These are phyloP conservation scores for Cardamine chenopodiifolia DNA, from an alignment of 345 rosid genomes.

Conservation along the genomic window DNA sequence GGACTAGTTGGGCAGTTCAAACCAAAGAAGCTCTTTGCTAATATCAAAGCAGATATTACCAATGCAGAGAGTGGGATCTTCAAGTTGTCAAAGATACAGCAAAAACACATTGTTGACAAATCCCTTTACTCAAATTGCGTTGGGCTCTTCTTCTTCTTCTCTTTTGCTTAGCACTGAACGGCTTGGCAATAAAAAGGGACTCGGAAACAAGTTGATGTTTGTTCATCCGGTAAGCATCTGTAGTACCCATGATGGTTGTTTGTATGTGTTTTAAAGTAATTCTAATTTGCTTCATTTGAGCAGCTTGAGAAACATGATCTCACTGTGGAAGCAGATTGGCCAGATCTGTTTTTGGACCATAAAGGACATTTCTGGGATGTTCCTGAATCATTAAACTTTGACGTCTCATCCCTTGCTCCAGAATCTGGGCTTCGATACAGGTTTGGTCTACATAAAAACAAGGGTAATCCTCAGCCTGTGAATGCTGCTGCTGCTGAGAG, in stretches of 20 bases:
- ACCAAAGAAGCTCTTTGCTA: constrained; percentile 70
- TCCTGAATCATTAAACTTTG: constrained; percentile 77
- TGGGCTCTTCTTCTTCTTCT: constrained; percentile 53
- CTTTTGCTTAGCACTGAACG: constrained; percentile 57
- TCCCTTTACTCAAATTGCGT: constrained; percentile 70
- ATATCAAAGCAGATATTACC: constrained; percentile 56
- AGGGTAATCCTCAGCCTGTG: constrained; percentile 60
- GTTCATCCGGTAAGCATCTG: constrained; percentile 60
- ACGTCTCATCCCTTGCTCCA: constrained; percentile 57
- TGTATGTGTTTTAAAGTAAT: constrained; percentile 9
- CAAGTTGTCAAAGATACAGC: constrained; percentile 54
- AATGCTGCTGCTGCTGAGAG: constrained; percentile 38
- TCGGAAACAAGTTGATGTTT: constrained; percentile 65
- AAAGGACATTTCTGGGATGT: constrained; percentile 87
- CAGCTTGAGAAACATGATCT: constrained; percentile 81
- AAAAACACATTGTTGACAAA: constrained; percentile 71
- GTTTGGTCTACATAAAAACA: constrained; percentile 66
- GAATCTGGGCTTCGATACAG: constrained; percentile 70
- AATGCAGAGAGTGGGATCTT: constrained; percentile 59
- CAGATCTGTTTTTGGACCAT: constrained; percentile 72
- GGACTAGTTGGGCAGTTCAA: constrained; percentile 77
- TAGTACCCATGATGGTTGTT: background rate
- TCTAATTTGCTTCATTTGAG: constrained; percentile 6
- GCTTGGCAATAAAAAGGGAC: constrained; percentile 57
- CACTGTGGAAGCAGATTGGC: constrained; percentile 85